phyloP scores from a whole-genome alignment of 1,284 basidiomycete species.

The Fistulinella cinereoalba region DNA sequence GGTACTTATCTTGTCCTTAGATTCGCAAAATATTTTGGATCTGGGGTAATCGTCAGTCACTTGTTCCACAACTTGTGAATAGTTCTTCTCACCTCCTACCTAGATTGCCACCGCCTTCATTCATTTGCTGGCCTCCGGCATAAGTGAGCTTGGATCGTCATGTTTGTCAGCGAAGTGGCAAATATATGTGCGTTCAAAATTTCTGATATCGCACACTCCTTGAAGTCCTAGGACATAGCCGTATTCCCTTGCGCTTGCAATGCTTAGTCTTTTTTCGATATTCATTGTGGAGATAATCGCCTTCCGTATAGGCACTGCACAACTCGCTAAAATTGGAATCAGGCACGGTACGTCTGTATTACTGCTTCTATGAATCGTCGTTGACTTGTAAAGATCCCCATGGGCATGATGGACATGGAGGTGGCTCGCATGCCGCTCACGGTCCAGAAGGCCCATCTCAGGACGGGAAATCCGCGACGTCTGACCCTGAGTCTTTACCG shows the following conservation, averaged over 20 bases:
- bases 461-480: slow-evolving; percentile 16
- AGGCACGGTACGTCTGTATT: slow-evolving; percentile 45
- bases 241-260: slow-evolving; percentile 77
- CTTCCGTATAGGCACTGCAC: slow-evolving; percentile 75
- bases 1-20: slow-evolving; percentile 36
- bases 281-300: slow-evolving; percentile 86
- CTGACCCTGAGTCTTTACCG: slow-evolving; percentile 23
- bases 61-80: slow-evolving; percentile 10
- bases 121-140: slow-evolving; percentile 76
- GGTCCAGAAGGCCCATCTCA: slow-evolving; percentile 48
- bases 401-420: slow-evolving; percentile 58
- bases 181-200: slow-evolving; percentile 61
- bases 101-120: slow-evolving; percentile 92
- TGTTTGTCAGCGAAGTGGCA: slow-evolving; percentile 76
- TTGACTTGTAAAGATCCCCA: slow-evolving; percentile 48
- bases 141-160: slow-evolving; percentile 65
- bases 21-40: slow-evolving; percentile 95
- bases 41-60: slow-evolving; percentile 77
- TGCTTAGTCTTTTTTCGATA: slow-evolving; percentile 78
- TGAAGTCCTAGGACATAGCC: too few species aligned
- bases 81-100: slow-evolving; percentile 3
- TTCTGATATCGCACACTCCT: too few species aligned
- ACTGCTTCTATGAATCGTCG: not conserved
- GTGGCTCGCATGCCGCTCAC: slow-evolving; percentile 67
- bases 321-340: slow-evolving; percentile 54